Percentiles rank a stretch among this genome's conserved stretches.
phyloP scores from a whole-genome alignment of 768 basidiomycete genomes.

The Leccinum ochraceum region DNA sequence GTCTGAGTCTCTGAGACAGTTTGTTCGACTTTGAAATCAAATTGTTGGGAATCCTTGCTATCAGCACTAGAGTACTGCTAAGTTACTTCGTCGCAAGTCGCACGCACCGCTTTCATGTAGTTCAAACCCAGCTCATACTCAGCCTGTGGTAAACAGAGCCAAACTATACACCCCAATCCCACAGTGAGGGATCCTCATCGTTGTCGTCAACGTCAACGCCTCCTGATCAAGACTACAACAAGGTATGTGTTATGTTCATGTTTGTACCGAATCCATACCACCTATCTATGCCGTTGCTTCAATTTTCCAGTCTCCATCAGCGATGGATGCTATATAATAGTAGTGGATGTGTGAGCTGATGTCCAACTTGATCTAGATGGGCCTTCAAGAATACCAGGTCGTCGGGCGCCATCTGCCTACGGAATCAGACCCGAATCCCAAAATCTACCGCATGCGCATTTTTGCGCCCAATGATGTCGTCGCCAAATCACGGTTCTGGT shows the following conservation, averaged over 20 bases:
- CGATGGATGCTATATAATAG: constrained; percentile 34
- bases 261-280: background rate
- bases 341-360: constrained; percentile 24
- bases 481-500: constrained; percentile 99
- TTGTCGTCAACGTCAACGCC: constrained; percentile 31
- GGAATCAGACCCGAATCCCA: constrained; percentile 88
- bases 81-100: background rate
- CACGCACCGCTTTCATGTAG: no score
- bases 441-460: constrained; percentile 99
- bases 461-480: constrained; percentile 99
- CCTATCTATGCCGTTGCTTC: background rate
- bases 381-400: constrained; percentile 91
- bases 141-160: constrained; percentile 26
- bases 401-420: constrained; percentile 97
- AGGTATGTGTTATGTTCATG: constrained; percentile 29
- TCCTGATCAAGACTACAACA: constrained; percentile 24
- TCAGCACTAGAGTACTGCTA: no score
- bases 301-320: background rate
- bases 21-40: background rate
- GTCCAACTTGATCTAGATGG: constrained; percentile 51
- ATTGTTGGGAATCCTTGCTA: background rate
- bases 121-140: constrained; percentile 9
- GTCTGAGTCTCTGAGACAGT: background rate
- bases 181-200: constrained; percentile 17
- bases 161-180: constrained; percentile 24